phyloP scores from a whole-genome alignment of 2,329 filamentous ascomycete species.

The Aspergillus neoniger region DNA sequence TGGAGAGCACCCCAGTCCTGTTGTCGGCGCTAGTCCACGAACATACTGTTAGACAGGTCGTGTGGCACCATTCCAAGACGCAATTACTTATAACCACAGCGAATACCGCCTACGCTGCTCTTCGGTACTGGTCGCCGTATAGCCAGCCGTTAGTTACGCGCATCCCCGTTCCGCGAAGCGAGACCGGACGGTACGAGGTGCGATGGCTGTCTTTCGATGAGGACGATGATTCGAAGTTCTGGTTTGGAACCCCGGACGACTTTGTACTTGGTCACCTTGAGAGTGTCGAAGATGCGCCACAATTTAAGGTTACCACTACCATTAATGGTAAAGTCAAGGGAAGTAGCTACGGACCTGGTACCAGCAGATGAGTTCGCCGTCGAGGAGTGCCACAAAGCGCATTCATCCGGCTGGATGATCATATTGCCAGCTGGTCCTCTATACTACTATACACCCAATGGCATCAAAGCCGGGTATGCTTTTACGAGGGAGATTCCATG shows the following conservation, averaged over 20 bases:
- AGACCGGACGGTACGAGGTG: slow-evolving; percentile 40
- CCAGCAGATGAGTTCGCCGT: slow-evolving; percentile 18
- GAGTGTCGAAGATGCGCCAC: slow-evolving; percentile 20
- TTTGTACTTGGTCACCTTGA: slow-evolving; percentile 38
- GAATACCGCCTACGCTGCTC: slow-evolving; percentile 34
- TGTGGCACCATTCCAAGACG: slow-evolving; percentile 42
- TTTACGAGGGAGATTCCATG: too few relatives aligned
- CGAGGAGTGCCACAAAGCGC: not conserved
- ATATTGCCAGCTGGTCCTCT: too few relatives aligned
- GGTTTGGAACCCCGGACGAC: slow-evolving; percentile 40
- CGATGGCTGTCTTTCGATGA: slow-evolving; percentile 32
- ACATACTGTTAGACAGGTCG: slow-evolving; percentile 41
- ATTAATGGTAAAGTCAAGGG: slow-evolving; percentile 26
- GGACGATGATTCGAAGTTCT: slow-evolving; percentile 31
- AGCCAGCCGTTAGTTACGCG: slow-evolving; percentile 32
- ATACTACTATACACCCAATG: not conserved
- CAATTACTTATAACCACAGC: slow-evolving; percentile 43
- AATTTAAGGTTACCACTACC: slow-evolving; percentile 33
- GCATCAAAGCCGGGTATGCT: not conserved
- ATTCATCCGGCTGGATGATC: too few relatives aligned
- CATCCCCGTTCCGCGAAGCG: slow-evolving; percentile 34
- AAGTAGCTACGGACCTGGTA: slow-evolving; percentile 20
- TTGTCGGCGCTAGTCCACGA: slow-evolving; percentile 46
- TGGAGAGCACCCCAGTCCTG: slow-evolving; percentile 31
- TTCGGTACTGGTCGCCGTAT: slow-evolving; percentile 38